These are phyloP conservation scores for Macrophomina pseudophaseolina DNA, from an alignment of 2,329 filamentous ascomycete genomes.

Conservation along the genomic window DNA sequence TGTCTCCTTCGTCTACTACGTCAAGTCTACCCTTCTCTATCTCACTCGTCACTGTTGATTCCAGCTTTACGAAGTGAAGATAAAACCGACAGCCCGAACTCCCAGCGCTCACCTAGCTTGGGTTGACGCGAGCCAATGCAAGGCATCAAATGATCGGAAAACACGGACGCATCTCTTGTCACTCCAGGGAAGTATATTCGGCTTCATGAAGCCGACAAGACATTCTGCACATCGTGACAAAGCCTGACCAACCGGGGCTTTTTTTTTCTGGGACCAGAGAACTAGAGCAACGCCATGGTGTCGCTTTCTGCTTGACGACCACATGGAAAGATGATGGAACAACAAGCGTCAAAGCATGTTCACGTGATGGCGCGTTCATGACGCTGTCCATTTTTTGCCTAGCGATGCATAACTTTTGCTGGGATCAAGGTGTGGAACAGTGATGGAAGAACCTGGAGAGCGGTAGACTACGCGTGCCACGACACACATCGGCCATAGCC, in stretches of 20 bases:
- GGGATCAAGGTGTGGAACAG: background rate
- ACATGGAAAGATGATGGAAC: background rate
- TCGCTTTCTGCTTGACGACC: background rate
- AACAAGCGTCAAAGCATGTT: background rate
- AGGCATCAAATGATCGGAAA: background rate
- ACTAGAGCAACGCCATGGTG: background rate
- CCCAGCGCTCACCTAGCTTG: background rate
- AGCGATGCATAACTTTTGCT: slow-evolving; percentile 12
- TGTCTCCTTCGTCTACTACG: background rate
- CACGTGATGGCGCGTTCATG: background rate
- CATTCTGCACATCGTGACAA: background rate
- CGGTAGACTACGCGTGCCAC: slow-evolving; percentile 8
- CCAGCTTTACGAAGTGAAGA: background rate
- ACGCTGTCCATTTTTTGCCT: background rate
- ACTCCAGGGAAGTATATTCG: background rate
- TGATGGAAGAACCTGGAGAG: background rate
- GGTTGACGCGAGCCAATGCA: background rate
- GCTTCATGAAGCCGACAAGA: background rate
- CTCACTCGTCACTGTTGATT: background rate
- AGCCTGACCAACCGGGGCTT: background rate
- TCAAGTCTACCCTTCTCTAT: background rate
- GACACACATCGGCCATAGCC: background rate
- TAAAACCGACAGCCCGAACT: background rate
- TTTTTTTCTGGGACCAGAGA: slow-evolving; percentile 7
- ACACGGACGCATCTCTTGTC: background rate